A percentile compares a stretch with the other conserved stretches of the same genome.
phyloP scores from a whole-genome alignment of 2,329 filamentous ascomycete genomes.

The Talaromyces sp. region DNA sequence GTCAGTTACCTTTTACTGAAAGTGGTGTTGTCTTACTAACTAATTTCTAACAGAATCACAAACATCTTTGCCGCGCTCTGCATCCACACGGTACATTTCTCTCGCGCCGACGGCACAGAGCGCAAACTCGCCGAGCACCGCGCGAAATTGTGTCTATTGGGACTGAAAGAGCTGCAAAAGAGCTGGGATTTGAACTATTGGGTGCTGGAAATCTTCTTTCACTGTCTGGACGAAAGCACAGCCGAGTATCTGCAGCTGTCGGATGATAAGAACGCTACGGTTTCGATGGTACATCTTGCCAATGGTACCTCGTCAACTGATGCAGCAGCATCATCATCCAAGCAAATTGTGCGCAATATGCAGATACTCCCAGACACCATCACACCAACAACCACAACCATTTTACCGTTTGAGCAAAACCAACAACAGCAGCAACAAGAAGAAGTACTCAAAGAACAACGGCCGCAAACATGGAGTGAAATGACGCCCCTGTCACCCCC shows the following conservation, averaged over 20 bases:
- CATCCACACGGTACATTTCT: constrained; percentile 43
- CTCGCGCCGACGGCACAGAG: constrained; percentile 29
- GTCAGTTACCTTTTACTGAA: constrained; percentile 15
- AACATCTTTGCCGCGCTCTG: constrained; percentile 45
- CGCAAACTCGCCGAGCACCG: constrained; percentile 44
- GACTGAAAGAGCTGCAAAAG: constrained; percentile 44
- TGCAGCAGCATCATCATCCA: background rate
- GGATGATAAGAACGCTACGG: constrained; percentile 11
- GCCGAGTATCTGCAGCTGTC: constrained; percentile 31
- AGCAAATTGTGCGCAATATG: background rate
- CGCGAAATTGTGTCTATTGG: constrained; percentile 43
- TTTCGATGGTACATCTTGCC: background rate
- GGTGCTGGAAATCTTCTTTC: constrained; percentile 45
- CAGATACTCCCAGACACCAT: background rate
- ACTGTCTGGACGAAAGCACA: constrained; percentile 42
- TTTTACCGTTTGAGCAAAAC: background rate
- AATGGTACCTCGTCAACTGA: background rate
- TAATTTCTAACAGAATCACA: constrained; percentile 27
- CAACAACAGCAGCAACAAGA: background rate
- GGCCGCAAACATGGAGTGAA: constrained; percentile 5
- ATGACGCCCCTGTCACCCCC: constrained; percentile 7
- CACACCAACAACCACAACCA: background rate
- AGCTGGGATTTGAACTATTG: constrained; percentile 47
- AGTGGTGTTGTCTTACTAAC: background rate
- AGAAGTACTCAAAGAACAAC: constrained; percentile 2